Conservation (phyloP, 176 grass and related monocot genomes). For the Alopecurus myosuroides region DNA sequence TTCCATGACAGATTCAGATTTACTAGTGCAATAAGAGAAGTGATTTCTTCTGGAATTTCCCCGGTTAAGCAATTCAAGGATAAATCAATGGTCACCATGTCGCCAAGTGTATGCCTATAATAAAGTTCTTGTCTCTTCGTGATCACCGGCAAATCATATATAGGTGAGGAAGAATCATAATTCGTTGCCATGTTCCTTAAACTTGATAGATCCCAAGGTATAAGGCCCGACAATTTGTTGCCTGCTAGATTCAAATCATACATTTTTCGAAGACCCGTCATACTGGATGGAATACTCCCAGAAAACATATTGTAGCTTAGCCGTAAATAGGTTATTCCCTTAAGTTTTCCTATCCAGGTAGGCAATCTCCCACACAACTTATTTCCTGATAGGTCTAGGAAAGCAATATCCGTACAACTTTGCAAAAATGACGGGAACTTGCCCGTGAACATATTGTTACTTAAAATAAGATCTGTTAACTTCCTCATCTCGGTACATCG, state of each 20-base stretch:
- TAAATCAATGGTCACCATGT: neutral
- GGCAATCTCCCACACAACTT: neutral
- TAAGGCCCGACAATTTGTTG: conserved; percentile 9
- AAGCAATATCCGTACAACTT: neutral
- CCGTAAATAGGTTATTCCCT: neutral
- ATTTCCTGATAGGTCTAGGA: conserved; percentile 23
- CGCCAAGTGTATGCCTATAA: neutral
- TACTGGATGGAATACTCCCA: conserved; percentile 2
- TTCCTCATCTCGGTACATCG: neutral
- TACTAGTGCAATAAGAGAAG: neutral
- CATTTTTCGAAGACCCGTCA: conserved; percentile 10
- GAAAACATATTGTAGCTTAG: conserved; percentile 22
- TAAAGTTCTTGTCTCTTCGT: neutral
- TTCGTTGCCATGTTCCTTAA: neutral
- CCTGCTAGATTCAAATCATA: conserved; percentile 25
- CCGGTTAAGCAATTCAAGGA: neutral
- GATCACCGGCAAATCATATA: neutral
- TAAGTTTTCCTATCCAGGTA: neutral
- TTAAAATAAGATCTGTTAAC: accelerated
- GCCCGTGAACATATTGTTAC: conserved; percentile 21
- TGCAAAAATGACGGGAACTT: neutral
- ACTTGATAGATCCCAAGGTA: conserved; percentile 9
- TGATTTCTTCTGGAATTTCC: neutral
- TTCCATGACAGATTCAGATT: neutral
- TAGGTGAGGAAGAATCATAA: neutral